Percentiles rank a stretch among this genome's conserved stretches.
phyloP scores from a whole-genome alignment of 1,139 yeast species.

The Protomyces inouyei region DNA sequence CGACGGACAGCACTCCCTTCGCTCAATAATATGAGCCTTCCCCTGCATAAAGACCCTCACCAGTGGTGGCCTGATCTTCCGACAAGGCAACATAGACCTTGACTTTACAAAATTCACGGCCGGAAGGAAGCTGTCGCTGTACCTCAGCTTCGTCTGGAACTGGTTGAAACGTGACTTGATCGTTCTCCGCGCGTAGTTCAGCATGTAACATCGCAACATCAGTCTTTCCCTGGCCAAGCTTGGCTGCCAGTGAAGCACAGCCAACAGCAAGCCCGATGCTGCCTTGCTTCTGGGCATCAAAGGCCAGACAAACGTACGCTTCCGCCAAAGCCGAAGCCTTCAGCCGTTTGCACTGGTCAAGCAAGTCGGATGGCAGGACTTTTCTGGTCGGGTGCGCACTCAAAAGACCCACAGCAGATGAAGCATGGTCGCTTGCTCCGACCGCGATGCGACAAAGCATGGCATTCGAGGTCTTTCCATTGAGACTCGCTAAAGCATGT shows the following conservation, averaged over 20 bases:
- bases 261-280: conserved; percentile 9
- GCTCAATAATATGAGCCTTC: conserved; percentile 5
- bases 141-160: conserved; percentile 2
- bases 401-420: conserved; percentile 9
- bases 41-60: background rate
- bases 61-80: background rate
- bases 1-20: background rate
- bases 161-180: conserved; percentile 21
- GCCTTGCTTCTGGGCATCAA: conserved; percentile 6
- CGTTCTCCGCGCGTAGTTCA: conserved; percentile 7
- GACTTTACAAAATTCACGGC: conserved; percentile 12
- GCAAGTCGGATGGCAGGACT: background rate
- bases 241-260: conserved; percentile 8
- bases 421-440: conserved; percentile 13
- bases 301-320: conserved; percentile 11
- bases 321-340: conserved; percentile 2
- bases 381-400: conserved; percentile 17
- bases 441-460: conserved; percentile 14
- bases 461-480: conserved; percentile 6
- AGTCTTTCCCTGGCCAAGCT: background rate
- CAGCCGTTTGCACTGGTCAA: background rate
- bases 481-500: background rate
- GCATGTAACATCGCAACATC: background rate
- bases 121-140: conserved; percentile 18
- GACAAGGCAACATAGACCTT: background rate